Evolutionary conservation across 192 early-diverging fungal species (phyloP).

Genomic region (Cladochytrium replicatum): DNA sequence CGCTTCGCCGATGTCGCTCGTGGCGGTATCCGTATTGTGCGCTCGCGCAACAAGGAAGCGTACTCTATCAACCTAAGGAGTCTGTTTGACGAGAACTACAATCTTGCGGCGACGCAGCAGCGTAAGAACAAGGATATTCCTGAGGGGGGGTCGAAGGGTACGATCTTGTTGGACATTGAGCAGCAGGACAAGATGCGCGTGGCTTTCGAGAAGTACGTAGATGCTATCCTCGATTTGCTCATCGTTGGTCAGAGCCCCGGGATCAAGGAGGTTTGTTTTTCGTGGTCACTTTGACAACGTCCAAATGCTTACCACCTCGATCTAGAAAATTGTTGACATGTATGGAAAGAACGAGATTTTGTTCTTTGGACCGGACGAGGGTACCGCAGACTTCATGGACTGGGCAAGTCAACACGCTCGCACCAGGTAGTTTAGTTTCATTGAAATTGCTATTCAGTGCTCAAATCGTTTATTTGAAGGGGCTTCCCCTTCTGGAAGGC

Average conservation of each 20-base stretch:
- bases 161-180: constrained; percentile 86
- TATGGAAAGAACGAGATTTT: constrained; percentile 91
- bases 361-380: constrained; percentile 99
- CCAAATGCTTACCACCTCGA: too few species aligned
- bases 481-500: constrained; percentile 97
- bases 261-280: constrained; percentile 65
- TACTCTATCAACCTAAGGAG: constrained; percentile 96
- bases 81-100: constrained; percentile 98
- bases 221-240: constrained; percentile 84
- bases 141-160: constrained; percentile 98
- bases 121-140: constrained; percentile 99
- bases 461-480: constrained; percentile 20
- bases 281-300: background rate
- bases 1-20: constrained; percentile 96
- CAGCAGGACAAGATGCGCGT: constrained; percentile 90
- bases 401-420: constrained; percentile 95
- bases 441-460: background rate
- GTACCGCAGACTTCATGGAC: constrained; percentile 97
- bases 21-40: constrained; percentile 96
- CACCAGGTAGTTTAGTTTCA: constrained; percentile 31
- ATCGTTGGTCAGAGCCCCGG: constrained; percentile 88
- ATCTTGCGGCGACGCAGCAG: constrained; percentile 91
- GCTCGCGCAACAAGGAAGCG: constrained; percentile 90
- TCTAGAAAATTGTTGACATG: constrained; percentile 74
- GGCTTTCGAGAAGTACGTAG: constrained; percentile 98